A percentile compares a stretch with the other conserved stretches of the same genome.
phyloP scores from a whole-genome alignment of 768 basidiomycete species.

The Boletus subparvulus region DNA sequence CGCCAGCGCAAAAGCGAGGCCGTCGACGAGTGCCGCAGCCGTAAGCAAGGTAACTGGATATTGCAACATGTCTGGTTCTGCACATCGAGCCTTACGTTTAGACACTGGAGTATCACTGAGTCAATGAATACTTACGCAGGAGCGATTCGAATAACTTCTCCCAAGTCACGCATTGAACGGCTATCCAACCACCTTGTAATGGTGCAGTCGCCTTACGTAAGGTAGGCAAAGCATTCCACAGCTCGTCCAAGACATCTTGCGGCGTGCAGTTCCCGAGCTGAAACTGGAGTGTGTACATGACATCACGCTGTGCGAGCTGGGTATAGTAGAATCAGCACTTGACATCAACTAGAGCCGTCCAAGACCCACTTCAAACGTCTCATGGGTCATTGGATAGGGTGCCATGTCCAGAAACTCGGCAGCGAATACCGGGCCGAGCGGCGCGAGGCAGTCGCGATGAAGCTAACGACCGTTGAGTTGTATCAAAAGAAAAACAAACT shows the following conservation, averaged over 20 bases:
- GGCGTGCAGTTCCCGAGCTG: slow-evolving; percentile 54
- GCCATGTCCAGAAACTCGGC: slow-evolving; percentile 52
- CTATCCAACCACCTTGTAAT: slow-evolving; percentile 41
- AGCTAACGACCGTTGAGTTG: slow-evolving; percentile 37
- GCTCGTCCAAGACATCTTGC: slow-evolving; percentile 50
- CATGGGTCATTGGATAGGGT: slow-evolving; percentile 44
- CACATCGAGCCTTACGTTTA: background rate
- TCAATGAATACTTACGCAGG: slow-evolving; percentile 32
- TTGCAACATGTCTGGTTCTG: slow-evolving; percentile 54
- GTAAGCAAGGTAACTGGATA: slow-evolving; percentile 57
- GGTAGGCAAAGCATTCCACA: slow-evolving; percentile 56
- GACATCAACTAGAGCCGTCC: background rate
- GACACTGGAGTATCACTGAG: background rate
- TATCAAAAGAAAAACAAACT: background rate
- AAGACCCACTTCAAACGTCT: slow-evolving; percentile 52
- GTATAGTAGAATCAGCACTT: background rate
- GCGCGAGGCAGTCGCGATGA: slow-evolving; percentile 61
- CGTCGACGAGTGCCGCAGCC: slow-evolving; percentile 48
- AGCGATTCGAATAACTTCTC: slow-evolving; percentile 42
- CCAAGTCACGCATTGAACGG: slow-evolving; percentile 50
- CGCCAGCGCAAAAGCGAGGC: slow-evolving; percentile 40
- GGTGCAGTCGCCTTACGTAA: slow-evolving; percentile 41
- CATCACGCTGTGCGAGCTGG: slow-evolving; percentile 56
- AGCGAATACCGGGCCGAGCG: slow-evolving; percentile 52
- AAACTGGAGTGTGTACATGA: slow-evolving; percentile 49